Evolutionary conservation across 108 stramenopile species (phyloP), one percentile per base, ranked within the genome.

Genomic region (Nitzschia sp.): DNA sequence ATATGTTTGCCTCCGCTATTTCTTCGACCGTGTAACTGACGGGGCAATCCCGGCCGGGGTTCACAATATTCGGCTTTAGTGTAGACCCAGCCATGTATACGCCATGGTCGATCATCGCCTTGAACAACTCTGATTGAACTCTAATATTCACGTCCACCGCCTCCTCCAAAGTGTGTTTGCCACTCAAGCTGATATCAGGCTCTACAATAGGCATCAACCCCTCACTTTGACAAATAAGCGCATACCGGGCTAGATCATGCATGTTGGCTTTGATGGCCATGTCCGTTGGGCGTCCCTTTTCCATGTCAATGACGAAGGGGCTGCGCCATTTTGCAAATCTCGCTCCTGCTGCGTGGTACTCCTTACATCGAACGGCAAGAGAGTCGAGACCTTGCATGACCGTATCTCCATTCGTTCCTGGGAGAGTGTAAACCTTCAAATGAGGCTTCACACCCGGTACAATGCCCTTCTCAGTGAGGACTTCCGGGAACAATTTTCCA

Each of bases 171-270:
- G 82, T 79, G 74, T 87, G 85, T 2, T 54, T 71, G 16, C 85
- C 85, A 16, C 31, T 33, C 35, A 87, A 55, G 19, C 53, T 73
- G 36, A 97, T 75, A 77, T 97, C 96, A 13, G 96, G 96, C 77
- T 97, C 96, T n/a, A 97, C 96, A 65, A 97, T 97, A 35, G 96
- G 96, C 62, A 97, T 88, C 4, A 97, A 74, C 8, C 96, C 96
- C 56, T 89, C 89, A 45, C 73, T 77, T 74, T 97, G 96, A 64
- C 92, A 95, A 65, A 94, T 94, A 27, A 90, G 71, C 16, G 96
- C 96, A 76, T 97, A 97, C 21, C 96, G 68, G 8, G 96, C 96
- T 26, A 96, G 88, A 58, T 83, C 85, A 21, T 84, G 75, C 80
- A 85, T 81, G 56, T 81, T 83, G 21, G 90, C 79, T 58, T 82